Base-by-base conservation (phyloP, 2,329 filamentous ascomycete species). In the Rosellinia necatrix region DNA sequence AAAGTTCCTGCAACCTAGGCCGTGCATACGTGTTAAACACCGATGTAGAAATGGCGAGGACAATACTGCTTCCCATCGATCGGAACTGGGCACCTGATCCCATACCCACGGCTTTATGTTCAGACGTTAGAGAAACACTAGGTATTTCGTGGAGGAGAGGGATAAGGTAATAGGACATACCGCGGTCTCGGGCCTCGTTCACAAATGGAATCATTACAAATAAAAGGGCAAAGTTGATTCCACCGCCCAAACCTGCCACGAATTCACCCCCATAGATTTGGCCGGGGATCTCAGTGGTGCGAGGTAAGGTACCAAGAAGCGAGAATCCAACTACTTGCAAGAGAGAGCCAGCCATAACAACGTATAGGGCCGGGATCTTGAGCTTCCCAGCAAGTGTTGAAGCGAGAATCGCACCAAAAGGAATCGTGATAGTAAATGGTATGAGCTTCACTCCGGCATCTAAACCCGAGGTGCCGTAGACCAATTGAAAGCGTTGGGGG, bases 401-500 rank as follows among this genome's bases (percentile, higher is more conserved):
- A 6, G 19, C 34, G 22, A 41, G n/a, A 4, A 40, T 41, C 2
- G 22, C 3, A 3, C 47, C 47, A 8, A 49, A 3, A 10, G 47
- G 22, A 1, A 21, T 9, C 25, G 15, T 8, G 12, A 12, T 13
- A 22, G 22, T 30, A 48, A 62, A 64, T 8, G 64, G 62, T 24
- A 64, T 43, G 2, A 66, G 21, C 6, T 58, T 38, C 3, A 58
- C 48, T 10, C 62, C 62, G 8, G 62, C 60, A 9, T 59, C 53
- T 1, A 61, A 34, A 6, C 30, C 25, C 3, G 42, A 63, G 5
- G 47, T 34, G 10, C 59, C 61, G 19, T 64, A 59, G 4, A 67
- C 50, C 2, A 66, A 48, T 34, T 67, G 62, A 15, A 67, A 65
- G 9, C 60, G 46, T 37, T 66, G 60, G 0, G 62, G 61, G 0